These are phyloP conservation scores for Anisodus tanguticus DNA, from an alignment of 257 asterid species.

Conservation along the genomic window DNA sequence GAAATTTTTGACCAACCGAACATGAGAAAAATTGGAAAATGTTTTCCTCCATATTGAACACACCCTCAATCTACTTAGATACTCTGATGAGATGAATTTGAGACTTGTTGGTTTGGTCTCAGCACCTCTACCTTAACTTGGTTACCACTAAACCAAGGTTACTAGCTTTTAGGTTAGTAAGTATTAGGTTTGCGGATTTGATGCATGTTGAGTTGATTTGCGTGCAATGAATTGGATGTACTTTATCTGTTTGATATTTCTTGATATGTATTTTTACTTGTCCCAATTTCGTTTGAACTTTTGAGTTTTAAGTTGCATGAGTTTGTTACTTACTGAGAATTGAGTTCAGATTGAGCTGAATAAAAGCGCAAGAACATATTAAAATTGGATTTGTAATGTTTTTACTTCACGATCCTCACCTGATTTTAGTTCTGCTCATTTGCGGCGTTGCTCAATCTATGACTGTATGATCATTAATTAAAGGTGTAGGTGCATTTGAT, in stretches of 20 bases:
- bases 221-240: constrained; percentile 2
- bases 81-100: neutral
- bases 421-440: constrained; percentile 15
- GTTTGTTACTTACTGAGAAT: neutral
- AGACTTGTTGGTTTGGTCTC: neutral
- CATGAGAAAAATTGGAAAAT: no score
- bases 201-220: constrained; percentile 1
- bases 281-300: neutral
- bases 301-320: neutral
- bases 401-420: neutral
- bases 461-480: constrained; percentile 19
- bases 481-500: neutral
- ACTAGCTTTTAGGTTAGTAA: neutral
- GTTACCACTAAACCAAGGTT: neutral
- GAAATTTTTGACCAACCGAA: no score
- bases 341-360: neutral
- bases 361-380: neutral
- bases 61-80: neutral
- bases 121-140: neutral
- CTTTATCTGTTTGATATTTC: neutral
- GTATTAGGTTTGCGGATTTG: neutral
- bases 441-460: neutral
- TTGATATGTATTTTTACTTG: neutral
- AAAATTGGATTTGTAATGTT: neutral
- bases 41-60: no score